A percentile compares a stretch with the other conserved stretches of the same genome.
Evolutionary conservation across 805 yeast genomes (phyloP).

Genomic region (Candida koratica): DNA sequence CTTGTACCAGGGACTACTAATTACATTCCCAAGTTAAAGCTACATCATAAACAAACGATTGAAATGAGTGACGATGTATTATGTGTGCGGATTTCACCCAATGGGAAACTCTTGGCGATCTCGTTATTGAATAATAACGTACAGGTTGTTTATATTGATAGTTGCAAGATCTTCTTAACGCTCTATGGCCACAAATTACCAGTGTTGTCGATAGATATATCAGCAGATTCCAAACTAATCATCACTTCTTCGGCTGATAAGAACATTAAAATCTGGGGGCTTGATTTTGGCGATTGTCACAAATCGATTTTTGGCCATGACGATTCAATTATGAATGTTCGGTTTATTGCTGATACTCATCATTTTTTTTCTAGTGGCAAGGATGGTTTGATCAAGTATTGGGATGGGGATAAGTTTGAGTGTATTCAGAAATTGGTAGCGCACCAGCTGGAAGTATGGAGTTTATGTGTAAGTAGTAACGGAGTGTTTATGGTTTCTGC

Average conservation of each 20-base stretch:
- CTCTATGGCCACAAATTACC: conserved; percentile 96
- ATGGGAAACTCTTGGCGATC: conserved; percentile 70
- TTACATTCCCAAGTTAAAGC: conserved; percentile 49
- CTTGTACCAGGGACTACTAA: conserved; percentile 64
- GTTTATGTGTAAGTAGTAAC: conserved; percentile 67
- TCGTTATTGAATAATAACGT: conserved; percentile 92
- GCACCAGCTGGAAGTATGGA: conserved; percentile 94
- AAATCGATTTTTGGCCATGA: conserved; percentile 95
- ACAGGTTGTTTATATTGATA: conserved; percentile 83
- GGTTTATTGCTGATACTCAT: conserved; percentile 79
- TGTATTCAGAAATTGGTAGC: conserved; percentile 79
- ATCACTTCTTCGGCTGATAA: conserved; percentile 96
- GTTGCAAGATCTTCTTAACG: conserved; percentile 82
- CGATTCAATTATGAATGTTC: conserved; percentile 88
- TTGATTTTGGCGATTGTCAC: conserved; percentile 98
- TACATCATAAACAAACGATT: conserved; percentile 73
- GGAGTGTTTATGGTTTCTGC: conserved; percentile 75
- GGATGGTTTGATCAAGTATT: conserved; percentile 84
- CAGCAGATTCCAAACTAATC: conserved; percentile 80
- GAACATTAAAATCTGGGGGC: conserved; percentile 96
- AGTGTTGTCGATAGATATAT: conserved; percentile 86
- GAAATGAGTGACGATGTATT: conserved; percentile 86
- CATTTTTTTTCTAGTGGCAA: conserved; percentile 87
- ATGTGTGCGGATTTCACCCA: conserved; percentile 76
- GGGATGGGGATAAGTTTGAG: conserved; percentile 98